Percentiles rank a stretch among this genome's conserved stretches.
phyloP scores from a whole-genome alignment of 768 basidiomycete genomes.

The Tulasnella sp. region DNA sequence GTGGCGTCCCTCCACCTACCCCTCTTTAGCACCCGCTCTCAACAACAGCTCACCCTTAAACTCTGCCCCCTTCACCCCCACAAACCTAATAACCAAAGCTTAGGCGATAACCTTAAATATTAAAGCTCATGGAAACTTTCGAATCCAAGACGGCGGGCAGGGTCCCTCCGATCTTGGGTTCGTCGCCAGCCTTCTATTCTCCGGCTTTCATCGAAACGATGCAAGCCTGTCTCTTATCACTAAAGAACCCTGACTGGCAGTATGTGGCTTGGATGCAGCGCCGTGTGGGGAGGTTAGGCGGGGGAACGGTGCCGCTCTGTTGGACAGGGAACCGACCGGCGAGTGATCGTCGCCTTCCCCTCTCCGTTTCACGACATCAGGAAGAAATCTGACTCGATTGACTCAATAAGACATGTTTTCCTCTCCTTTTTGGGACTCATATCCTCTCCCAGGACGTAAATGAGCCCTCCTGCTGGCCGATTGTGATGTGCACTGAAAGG shows the following conservation, averaged over 20 bases:
- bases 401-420: no score
- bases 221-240: neutral
- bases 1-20: neutral
- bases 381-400: no score
- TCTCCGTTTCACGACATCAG: neutral
- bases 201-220: neutral
- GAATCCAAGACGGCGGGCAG: neutral
- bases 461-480: no score
- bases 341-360: neutral
- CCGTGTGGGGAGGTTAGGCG: neutral
- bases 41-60: neutral
- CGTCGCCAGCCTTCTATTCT: neutral
- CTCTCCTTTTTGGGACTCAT: no score
- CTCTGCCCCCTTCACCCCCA: neutral
- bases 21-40: neutral
- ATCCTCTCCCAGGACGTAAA: no score
- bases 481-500: no score
- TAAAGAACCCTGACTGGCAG: neutral
- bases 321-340: neutral
- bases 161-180: neutral
- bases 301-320: neutral
- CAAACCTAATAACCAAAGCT: neutral
- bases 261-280: neutral
- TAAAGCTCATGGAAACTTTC: neutral
- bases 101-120: neutral